These are phyloP conservation scores for Magnolia sinica DNA, from an alignment of 164 flowering plant genomes.

Conservation along the genomic window DNA sequence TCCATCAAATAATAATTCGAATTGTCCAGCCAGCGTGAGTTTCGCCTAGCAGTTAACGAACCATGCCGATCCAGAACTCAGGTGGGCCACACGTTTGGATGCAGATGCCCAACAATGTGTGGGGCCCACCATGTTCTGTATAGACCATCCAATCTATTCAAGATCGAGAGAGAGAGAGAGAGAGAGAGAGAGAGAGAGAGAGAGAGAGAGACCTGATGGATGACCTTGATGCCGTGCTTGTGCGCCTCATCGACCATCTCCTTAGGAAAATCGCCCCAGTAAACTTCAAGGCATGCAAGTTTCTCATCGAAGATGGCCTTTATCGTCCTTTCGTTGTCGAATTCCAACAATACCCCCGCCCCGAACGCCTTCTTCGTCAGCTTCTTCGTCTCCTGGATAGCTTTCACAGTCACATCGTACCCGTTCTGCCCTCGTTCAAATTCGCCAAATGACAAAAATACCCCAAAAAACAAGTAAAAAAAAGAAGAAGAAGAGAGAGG, in stretches of 20 bases:
- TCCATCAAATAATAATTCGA: too few relatives aligned
- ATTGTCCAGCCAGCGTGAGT: too few relatives aligned
- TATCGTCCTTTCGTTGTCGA: constrained; percentile 19
- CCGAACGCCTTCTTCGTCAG: constrained; percentile 23
- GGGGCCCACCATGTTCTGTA: too few relatives aligned
- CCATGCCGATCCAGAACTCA: too few relatives aligned
- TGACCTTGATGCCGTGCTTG: constrained; percentile 29
- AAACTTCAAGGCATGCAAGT: constrained; percentile 26
- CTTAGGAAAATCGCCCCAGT: constrained; percentile 31
- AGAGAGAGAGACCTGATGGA: constrained; percentile 21
- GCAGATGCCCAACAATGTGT: too few relatives aligned
- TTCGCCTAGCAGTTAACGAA: too few relatives aligned
- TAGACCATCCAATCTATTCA: too few relatives aligned
- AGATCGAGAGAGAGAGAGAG: too few relatives aligned
- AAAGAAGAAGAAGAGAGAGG: background rate
- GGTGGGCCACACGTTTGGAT: too few relatives aligned
- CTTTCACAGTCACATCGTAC: constrained; percentile 26
- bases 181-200: too few relatives aligned
- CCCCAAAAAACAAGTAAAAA: background rate
- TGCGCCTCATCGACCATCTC: constrained; percentile 40
- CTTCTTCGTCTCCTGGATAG: constrained; percentile 25
- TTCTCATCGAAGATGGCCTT: constrained; percentile 30
- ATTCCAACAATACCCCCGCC: constrained; percentile 23
- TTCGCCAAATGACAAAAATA: background rate
- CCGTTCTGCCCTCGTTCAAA: constrained; percentile 11